Base-by-base conservation (phyloP, 305 asterid genomes). In the Striga hermonthica region DNA sequence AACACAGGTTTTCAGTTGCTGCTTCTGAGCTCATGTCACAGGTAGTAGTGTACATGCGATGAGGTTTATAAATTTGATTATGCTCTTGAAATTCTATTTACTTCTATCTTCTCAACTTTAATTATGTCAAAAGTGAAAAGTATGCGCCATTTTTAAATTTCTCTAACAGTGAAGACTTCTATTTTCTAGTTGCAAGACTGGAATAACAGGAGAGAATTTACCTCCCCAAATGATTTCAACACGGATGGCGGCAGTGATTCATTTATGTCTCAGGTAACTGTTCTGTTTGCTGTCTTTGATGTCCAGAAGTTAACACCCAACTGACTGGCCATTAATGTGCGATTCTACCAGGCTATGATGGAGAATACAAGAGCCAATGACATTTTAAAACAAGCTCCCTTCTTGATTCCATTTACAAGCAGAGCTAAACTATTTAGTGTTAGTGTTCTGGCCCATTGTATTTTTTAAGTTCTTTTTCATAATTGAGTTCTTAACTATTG, bases 21-120 rank as follows among this genome's bases (percentile, higher is more conserved):
- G 93, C 96, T 74, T 88, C 99, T 58, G 96, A 94, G 81, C 96
- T 94, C 77, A 75, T 90, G 78, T 90, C 99, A 9, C 96, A 90
- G 99, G 99, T 94, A 83, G 47, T 43, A n/a, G n/a, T n/a, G n/a
- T n/a, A 76, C 44, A 52, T 67, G 64, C 75, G 39, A 72, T 66
- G 22, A 60, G 31, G 28, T 65, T 60, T 60, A 16, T 37, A 55
- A 57, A 43, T 70, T 54, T 70, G 64, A 60, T 60, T 49, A 50
- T 76, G 36, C 61, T 72, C 64, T 28, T 53, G 35, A 22, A 43
- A 58, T 50, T 54, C 56, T 31, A 16, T 12, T 52, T 57, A 44
- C 38, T 40, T 59, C 68, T 56, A 65, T 66, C 60, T 49, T 39
- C 56, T 70, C 57, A 35, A 35, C 75, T 36, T 44, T 64, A 34